Percentiles rank a stretch among this genome's conserved stretches.
Evolutionary conservation across 805 yeast species (phyloP).

Genomic region (Pichia eremophila): DNA sequence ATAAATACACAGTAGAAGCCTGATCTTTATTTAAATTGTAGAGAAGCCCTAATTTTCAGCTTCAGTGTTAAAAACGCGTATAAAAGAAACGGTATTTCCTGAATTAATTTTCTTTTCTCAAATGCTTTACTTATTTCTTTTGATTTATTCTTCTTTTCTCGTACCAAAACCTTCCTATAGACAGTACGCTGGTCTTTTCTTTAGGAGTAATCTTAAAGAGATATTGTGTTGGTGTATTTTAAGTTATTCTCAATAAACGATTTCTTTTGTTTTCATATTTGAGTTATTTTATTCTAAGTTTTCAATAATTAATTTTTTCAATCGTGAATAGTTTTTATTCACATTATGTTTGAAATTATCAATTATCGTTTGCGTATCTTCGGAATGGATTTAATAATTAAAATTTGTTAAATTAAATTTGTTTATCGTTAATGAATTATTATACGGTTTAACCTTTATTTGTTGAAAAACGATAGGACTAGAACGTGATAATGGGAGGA

Average conservation of each 20-base stretch:
- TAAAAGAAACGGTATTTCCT: neutral
- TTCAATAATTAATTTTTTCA: neutral
- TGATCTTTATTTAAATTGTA: neutral
- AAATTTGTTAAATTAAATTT: too few species aligned
- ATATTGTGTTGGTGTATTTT: neutral
- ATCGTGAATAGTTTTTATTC: slow-evolving; percentile 10
- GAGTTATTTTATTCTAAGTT: slow-evolving; percentile 1
- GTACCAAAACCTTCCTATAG: slow-evolving; percentile 29
- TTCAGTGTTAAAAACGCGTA: neutral
- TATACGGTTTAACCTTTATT: neutral
- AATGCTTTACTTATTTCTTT: neutral
- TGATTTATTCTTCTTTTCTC: slow-evolving; percentile 10
- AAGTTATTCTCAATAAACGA: neutral
- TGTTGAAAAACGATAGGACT: slow-evolving; percentile 12
- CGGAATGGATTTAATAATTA: slow-evolving; percentile 3
- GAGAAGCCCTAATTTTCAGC: slow-evolving; percentile 1
- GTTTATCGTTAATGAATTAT: neutral
- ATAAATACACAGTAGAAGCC: too few species aligned
- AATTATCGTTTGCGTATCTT: slow-evolving; percentile 4
- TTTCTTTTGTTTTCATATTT: neutral
- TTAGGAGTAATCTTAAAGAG: neutral
- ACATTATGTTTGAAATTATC: slow-evolving; percentile 2
- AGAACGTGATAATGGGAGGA: slow-evolving; percentile 28
- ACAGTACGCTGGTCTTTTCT: slow-evolving; percentile 25
- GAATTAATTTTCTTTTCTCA: neutral